Evolutionary conservation across 495 filamentous ascomycete genomes (phyloP).

Genomic region (Penicillium malachiteum): DNA sequence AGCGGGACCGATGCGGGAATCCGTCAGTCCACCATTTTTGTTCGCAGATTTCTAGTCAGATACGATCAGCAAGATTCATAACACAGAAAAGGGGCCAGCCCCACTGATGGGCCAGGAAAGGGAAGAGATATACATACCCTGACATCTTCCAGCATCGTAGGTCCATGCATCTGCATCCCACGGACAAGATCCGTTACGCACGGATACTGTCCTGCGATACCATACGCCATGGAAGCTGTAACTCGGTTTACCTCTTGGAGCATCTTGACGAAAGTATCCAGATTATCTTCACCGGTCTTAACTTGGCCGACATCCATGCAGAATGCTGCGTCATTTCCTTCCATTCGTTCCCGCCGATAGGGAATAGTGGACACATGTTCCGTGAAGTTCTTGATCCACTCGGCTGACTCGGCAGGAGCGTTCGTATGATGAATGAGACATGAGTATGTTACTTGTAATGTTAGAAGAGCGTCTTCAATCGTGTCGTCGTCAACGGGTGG

Average conservation of each 20-base stretch:
- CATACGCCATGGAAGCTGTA: constrained; percentile 71
- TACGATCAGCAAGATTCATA: not conserved
- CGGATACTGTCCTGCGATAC: constrained; percentile 62
- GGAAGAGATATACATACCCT: constrained; percentile 30
- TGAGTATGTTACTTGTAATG: constrained; percentile 66
- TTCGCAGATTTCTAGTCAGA: constrained; percentile 59
- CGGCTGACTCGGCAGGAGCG: constrained; percentile 60
- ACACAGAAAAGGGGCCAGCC: not conserved
- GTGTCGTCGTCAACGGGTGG: constrained; percentile 65
- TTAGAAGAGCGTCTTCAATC: constrained; percentile 72
- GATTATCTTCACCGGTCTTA: constrained; percentile 62
- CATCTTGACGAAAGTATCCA: constrained; percentile 75
- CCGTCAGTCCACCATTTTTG: constrained; percentile 63
- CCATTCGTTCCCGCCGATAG: constrained; percentile 56
- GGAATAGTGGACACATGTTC: constrained; percentile 77
- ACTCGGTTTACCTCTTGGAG: constrained; percentile 74
- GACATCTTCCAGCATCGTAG: constrained; percentile 58
- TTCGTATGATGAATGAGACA: constrained; percentile 74
- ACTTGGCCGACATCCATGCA: constrained; percentile 86
- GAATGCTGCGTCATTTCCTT: constrained; percentile 59
- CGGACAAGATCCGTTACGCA: constrained; percentile 55
- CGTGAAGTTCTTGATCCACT: constrained; percentile 78
- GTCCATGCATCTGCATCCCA: constrained; percentile 60
- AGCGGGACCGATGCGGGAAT: constrained; percentile 63
- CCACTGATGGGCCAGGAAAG: not conserved